A percentile compares a stretch with the other conserved stretches of the same genome.
Evolutionary conservation across 2,329 filamentous ascomycete species (phyloP).

Genomic region (Aureobasidium sp.): DNA sequence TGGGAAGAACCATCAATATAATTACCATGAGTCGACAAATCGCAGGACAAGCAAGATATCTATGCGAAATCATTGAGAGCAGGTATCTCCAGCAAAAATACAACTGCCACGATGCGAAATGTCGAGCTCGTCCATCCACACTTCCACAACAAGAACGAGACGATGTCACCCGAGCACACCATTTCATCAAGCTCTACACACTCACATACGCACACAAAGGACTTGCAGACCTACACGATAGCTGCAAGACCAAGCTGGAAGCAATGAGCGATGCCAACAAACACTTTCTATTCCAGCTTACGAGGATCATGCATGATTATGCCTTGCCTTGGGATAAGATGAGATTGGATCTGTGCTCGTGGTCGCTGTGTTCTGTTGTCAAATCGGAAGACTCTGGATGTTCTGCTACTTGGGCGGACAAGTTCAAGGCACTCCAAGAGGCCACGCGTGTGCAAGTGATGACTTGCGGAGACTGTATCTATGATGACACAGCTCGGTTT

Average conservation of each 20-base stretch:
- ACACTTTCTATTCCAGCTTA: background rate
- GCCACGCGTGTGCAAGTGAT: background rate
- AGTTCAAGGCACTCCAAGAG: background rate
- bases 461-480: background rate
- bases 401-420: background rate
- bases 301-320: constrained; percentile 9
- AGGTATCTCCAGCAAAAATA: constrained; percentile 4
- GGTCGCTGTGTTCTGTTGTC: background rate
- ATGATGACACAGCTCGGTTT: constrained; percentile 3
- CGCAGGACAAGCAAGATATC: background rate
- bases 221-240: background rate
- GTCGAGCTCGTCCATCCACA: constrained; percentile 3
- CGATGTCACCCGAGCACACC: background rate
- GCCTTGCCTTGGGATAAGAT: constrained; percentile 8
- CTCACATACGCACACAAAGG: background rate
- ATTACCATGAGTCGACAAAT: background rate
- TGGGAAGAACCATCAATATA: background rate
- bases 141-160: background rate
- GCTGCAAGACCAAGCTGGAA: background rate
- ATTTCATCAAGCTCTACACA: constrained; percentile 4
- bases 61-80: constrained; percentile 6
- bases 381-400: background rate
- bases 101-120: constrained; percentile 4
- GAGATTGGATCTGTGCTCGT: background rate
- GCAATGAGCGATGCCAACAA: background rate